Evolutionary conservation across 495 filamentous ascomycete genomes (phyloP).

Genomic region (Hypomontagnella monticulosa): DNA sequence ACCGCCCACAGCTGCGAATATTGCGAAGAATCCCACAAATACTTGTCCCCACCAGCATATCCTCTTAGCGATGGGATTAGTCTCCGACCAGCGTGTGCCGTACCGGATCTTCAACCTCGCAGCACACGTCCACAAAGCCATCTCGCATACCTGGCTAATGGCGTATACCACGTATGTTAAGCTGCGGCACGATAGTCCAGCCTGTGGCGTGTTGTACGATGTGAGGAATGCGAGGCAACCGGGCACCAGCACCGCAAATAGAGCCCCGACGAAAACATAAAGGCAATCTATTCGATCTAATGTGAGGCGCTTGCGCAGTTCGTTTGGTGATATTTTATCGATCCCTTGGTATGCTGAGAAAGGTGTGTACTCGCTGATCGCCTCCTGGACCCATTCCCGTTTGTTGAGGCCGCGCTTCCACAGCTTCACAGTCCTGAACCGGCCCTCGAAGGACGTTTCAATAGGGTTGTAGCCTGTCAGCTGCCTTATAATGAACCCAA

Average conservation of each 20-base stretch:
- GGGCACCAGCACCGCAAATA: slow-evolving; percentile 47
- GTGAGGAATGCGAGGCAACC: slow-evolving; percentile 52
- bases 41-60: slow-evolving; percentile 45
- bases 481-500: slow-evolving; percentile 19
- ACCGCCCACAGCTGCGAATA: slow-evolving; percentile 48
- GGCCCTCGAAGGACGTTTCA: slow-evolving; percentile 40
- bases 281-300: slow-evolving; percentile 38
- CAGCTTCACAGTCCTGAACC: slow-evolving; percentile 43
- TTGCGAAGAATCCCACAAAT: slow-evolving; percentile 44
- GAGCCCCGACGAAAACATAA: slow-evolving; percentile 43
- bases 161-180: slow-evolving; percentile 55
- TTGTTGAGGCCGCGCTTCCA: slow-evolving; percentile 47
- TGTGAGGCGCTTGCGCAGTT: slow-evolving; percentile 32
- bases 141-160: slow-evolving; percentile 49
- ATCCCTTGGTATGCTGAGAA: slow-evolving; percentile 8
- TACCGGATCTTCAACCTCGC: slow-evolving; percentile 34
- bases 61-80: slow-evolving; percentile 32
- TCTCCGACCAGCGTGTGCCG: slow-evolving; percentile 37
- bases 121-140: slow-evolving; percentile 44
- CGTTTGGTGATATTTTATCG: slow-evolving; percentile 5
- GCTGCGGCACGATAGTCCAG: slow-evolving; percentile 55
- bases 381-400: slow-evolving; percentile 45
- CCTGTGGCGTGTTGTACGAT: slow-evolving; percentile 52
- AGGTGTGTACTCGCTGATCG: slow-evolving; percentile 34
- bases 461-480: slow-evolving; percentile 40